These are phyloP conservation scores for Diaporthe eres DNA, from an alignment of 2,329 filamentous ascomycete genomes.

Conservation along the genomic window DNA sequence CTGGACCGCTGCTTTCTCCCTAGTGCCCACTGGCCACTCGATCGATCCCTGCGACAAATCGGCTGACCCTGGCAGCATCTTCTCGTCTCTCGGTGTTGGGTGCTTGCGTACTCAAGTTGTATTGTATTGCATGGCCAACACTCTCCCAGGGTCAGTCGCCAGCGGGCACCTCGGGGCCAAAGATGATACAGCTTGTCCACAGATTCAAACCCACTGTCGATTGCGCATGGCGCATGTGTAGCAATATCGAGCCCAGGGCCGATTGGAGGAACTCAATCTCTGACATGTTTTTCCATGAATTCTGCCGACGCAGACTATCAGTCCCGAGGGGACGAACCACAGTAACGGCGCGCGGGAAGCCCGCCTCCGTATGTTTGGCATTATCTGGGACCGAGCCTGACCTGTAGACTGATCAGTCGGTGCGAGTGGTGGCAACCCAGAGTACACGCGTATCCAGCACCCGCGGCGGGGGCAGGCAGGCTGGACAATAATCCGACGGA, in stretches of 20 bases:
- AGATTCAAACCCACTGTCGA: constrained; percentile 18
- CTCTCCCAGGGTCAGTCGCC: not conserved
- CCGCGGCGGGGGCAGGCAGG: constrained; percentile 16
- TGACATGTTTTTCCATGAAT: constrained; percentile 30
- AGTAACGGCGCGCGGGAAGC: constrained; percentile 7
- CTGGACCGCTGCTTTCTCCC: constrained; percentile 11
- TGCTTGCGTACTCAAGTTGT: not conserved
- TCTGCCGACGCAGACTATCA: constrained; percentile 24
- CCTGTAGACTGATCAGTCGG: not conserved
- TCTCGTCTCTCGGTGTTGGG: not conserved
- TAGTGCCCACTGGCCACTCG: not conserved
- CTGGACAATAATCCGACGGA: not conserved
- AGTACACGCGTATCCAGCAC: not conserved
- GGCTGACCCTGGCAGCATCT: constrained; percentile 9
- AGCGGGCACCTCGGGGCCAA: not conserved
- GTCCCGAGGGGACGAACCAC: constrained; percentile 16
- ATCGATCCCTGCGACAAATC: not conserved
- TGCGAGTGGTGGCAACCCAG: not conserved
- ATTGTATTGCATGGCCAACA: not conserved
- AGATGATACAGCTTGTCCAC: constrained; percentile 1
- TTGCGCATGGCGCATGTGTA: constrained; percentile 21
- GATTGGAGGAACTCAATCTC: constrained; percentile 29
- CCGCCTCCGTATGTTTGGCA: constrained; percentile 15
- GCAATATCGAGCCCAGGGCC: constrained; percentile 15
- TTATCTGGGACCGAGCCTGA: constrained; percentile 14